Base-by-base conservation (phyloP, 345 rosid genomes). In the Noccaea bulbosa region DNA sequence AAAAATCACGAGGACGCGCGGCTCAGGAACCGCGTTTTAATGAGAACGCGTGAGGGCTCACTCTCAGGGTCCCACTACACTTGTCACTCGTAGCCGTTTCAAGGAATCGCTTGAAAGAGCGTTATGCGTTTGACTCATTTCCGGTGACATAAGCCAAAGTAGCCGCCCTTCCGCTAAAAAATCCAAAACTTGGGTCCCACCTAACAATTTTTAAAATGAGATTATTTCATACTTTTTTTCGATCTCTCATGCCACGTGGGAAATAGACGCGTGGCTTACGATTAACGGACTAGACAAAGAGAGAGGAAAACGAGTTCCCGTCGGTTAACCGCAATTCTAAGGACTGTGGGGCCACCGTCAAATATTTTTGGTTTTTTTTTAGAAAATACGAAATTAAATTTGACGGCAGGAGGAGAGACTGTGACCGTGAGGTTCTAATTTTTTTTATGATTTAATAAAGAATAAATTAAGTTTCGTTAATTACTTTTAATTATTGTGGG, bases 1-100 rank as follows among this genome's bases (percentile, higher is more conserved):
- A 32, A 24, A 62, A 69, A 55, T 76, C 79, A 56, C 79, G 71
- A 47, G 70, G 67, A 76, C 66, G 79, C 75, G 75, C 66, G 79
- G 71, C 75, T 63, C 6, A 55, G 66, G 48, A 76, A 54, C 75
- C 79, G 75, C 67, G 75, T 48, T 70, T 39, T 55, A 56, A 56
- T 69, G 54, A 2, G 14, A 41, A 63, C 66, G 71, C 71, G 75
- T 76, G 75, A 38, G 9, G 6, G 6, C 8, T 61, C 43, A 75
- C 67, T 35, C n/a, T 20, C 8, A 1, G 24, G 75, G 75, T 71
- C 68, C 75, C 61, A 71, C 75, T 10, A 14, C 45, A 27, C 7
- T 17, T 38, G 55, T 51, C 62, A 66, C 33, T 34, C 33, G 3
- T 1, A 50, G 54, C 33, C 66, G 62, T 74, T 67, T 58, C 62